These are phyloP conservation scores for Salix brachista DNA, from an alignment of 345 rosid genomes.

Conservation along the genomic window DNA sequence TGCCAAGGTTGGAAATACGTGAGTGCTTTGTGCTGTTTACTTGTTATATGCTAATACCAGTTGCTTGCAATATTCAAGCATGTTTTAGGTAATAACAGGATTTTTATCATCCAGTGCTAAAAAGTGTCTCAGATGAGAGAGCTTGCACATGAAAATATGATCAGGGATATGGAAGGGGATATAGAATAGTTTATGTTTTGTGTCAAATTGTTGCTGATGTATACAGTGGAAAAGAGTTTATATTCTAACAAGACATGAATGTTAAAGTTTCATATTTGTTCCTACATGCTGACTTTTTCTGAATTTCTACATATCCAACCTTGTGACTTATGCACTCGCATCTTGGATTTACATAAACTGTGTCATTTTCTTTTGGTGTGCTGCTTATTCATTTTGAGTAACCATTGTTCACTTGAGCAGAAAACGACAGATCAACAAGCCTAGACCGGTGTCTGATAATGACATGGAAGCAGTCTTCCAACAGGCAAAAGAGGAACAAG, in stretches of 20 bases:
- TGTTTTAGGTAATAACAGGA: not conserved
- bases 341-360: not conserved
- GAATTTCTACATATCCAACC: not conserved
- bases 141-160: not conserved
- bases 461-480: slow-evolving; percentile 68
- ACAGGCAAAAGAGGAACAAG: slow-evolving; percentile 75
- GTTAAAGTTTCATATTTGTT: not conserved
- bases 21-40: slow-evolving; percentile 25
- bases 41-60: not conserved
- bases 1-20: slow-evolving; percentile 76
- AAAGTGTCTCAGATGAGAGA: no score
- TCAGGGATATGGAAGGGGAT: not conserved
- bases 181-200: no score
- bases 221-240: not conserved
- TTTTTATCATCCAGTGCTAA: not conserved
- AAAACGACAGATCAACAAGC: slow-evolving; percentile 66
- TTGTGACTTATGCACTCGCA: not conserved
- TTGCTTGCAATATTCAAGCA: not conserved
- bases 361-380: not conserved
- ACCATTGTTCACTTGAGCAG: slow-evolving; percentile 30
- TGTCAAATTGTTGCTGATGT: not conserved
- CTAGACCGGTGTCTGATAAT: slow-evolving; percentile 61
- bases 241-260: not conserved
- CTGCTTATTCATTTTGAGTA: not conserved
- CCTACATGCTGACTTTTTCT: not conserved